Conservation (phyloP, 2,329 filamentous ascomycete species). For the Mycosphaerelloides madeirae region DNA sequence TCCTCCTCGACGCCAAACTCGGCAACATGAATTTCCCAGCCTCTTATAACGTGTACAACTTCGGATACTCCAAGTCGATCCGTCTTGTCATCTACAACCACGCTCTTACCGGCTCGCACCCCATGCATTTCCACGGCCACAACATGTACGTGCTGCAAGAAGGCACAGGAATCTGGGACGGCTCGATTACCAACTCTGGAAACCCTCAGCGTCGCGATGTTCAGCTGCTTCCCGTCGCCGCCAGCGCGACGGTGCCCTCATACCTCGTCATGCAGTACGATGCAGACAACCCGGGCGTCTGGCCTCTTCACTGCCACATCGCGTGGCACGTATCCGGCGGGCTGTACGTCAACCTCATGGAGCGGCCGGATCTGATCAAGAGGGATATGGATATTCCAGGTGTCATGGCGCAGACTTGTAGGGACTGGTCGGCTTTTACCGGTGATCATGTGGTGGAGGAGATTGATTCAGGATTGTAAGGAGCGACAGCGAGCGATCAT, state of each 20-base stretch:
- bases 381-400: constrained; percentile 26
- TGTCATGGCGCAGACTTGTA: constrained; percentile 31
- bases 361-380: constrained; percentile 24
- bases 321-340: constrained; percentile 32
- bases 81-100: constrained; percentile 40
- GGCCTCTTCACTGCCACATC: constrained; percentile 34
- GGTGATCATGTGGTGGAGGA: constrained; percentile 26
- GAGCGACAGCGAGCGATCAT: neutral
- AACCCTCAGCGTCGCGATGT: constrained; percentile 53
- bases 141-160: constrained; percentile 43
- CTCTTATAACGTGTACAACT: constrained; percentile 39
- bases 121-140: constrained; percentile 49
- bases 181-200: constrained; percentile 36
- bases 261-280: constrained; percentile 43
- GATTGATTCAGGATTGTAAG: constrained; percentile 32
- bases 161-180: constrained; percentile 38
- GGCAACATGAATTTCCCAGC: constrained; percentile 32
- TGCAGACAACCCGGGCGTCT: constrained; percentile 47
- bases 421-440: constrained; percentile 33
- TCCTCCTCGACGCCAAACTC: constrained; percentile 33
- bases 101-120: constrained; percentile 43
- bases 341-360: constrained; percentile 31
- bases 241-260: constrained; percentile 22
- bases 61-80: constrained; percentile 36
- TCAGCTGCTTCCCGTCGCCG: constrained; percentile 41